phyloP scores from a whole-genome alignment of 2,329 filamentous ascomycete species.

The Fusarium coicis region DNA sequence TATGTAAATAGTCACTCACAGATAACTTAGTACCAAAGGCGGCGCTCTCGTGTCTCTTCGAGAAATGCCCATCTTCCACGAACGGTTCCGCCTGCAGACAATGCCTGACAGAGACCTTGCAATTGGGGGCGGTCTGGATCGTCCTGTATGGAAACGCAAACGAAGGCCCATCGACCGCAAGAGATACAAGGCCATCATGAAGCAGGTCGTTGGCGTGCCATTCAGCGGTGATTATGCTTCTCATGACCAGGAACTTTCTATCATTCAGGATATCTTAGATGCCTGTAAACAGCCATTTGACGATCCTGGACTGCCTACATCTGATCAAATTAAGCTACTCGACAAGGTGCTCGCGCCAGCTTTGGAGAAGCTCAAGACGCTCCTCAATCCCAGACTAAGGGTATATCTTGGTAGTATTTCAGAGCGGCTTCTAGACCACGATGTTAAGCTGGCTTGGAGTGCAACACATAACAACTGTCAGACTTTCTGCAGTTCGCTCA shows the following conservation, averaged over 20 bases:
- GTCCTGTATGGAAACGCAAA: slow-evolving; percentile 24
- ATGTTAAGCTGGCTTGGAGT: slow-evolving; percentile 47
- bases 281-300: slow-evolving; percentile 40
- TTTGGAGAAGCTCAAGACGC: slow-evolving; percentile 35
- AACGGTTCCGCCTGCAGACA: slow-evolving; percentile 38
- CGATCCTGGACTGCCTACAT: slow-evolving; percentile 26
- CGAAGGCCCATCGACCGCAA: slow-evolving; percentile 32
- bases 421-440: slow-evolving; percentile 43
- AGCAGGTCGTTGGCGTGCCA: slow-evolving; percentile 52
- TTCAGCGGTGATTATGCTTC: slow-evolving; percentile 47
- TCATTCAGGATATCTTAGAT: slow-evolving; percentile 44
- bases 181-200: slow-evolving; percentile 53
- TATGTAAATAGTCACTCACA: neutral
- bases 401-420: slow-evolving; percentile 48
- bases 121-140: slow-evolving; percentile 22
- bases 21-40: slow-evolving; percentile 31
- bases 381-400: slow-evolving; percentile 40
- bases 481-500: slow-evolving; percentile 51
- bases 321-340: slow-evolving; percentile 19
- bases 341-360: slow-evolving; percentile 26
- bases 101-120: slow-evolving; percentile 28
- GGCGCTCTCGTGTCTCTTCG: slow-evolving; percentile 44
- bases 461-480: slow-evolving; percentile 51
- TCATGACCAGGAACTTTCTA: slow-evolving; percentile 38
- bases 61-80: slow-evolving; percentile 34